Percentiles rank a stretch among this genome's conserved stretches.
These are phyloP conservation scores for Acorus calamus DNA, from an alignment of 106 monocot species.

Conservation along the genomic window DNA sequence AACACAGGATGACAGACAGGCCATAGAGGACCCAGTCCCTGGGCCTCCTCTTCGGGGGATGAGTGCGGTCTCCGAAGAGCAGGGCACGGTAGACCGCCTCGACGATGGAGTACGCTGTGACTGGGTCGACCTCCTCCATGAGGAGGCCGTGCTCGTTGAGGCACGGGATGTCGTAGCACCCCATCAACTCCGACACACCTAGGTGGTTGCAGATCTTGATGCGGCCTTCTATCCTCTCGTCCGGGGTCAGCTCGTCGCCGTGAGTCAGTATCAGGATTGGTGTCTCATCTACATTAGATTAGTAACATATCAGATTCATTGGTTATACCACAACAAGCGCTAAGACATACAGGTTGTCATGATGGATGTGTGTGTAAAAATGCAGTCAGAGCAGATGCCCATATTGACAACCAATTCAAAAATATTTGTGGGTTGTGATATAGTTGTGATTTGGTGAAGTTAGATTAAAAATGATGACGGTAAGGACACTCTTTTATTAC, in stretches of 20 bases:
- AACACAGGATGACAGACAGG: slow-evolving; percentile 18
- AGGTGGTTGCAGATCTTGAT: slow-evolving; percentile 20
- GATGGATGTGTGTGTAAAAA: no score
- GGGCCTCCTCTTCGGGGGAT: slow-evolving; percentile 22
- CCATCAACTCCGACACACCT: slow-evolving; percentile 15
- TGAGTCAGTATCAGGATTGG: slow-evolving; percentile 41
- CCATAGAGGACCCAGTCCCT: slow-evolving; percentile 15
- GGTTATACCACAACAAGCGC: no score
- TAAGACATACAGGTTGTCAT: no score
- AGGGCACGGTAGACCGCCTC: slow-evolving; percentile 31
- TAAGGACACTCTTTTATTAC: no score
- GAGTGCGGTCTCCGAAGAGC: slow-evolving; percentile 34
- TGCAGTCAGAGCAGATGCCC: no score
- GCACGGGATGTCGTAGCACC: slow-evolving; percentile 31
- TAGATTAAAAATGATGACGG: no score
- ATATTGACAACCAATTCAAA: no score
- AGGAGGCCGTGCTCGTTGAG: slow-evolving; percentile 12
- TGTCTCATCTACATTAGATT: slow-evolving; percentile 19
- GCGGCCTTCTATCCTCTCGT: slow-evolving; percentile 23
- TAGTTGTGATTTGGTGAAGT: no score
- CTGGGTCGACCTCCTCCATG: slow-evolving; percentile 32
- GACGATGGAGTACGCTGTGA: slow-evolving; percentile 25
- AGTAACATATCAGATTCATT: no score
- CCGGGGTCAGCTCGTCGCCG: slow-evolving; percentile 37
- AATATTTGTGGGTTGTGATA: no score